Percentiles rank a stretch among this genome's conserved stretches.
These are phyloP conservation scores for Limtongia smithiae DNA, from an alignment of 805 yeast genomes.

Conservation along the genomic window DNA sequence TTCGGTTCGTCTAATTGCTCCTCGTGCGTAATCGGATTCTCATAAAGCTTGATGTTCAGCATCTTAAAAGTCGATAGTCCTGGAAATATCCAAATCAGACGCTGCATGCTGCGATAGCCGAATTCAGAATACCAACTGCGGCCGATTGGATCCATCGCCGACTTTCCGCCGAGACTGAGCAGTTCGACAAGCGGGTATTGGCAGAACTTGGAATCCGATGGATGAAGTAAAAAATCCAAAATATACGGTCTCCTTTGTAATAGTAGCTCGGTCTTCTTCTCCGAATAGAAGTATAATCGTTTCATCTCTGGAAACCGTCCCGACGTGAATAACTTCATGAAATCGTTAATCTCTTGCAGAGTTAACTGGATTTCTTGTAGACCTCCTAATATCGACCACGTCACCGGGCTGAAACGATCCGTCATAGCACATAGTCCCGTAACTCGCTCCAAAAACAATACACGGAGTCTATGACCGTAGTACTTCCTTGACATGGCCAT, in stretches of 20 bases:
- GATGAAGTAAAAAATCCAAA: constrained; percentile 1
- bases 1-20: constrained; percentile 7
- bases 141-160: not conserved
- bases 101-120: constrained; percentile 4
- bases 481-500: constrained; percentile 1
- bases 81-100: constrained; percentile 6
- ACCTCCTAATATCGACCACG: constrained; percentile 5
- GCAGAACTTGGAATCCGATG: constrained; percentile 1
- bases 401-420: not conserved
- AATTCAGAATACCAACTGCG: constrained; percentile 4
- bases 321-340: constrained; percentile 1
- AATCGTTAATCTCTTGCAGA: constrained; percentile 1
- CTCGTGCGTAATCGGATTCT: not conserved
- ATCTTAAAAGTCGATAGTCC: constrained; percentile 1
- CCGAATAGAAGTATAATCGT: constrained; percentile 1
- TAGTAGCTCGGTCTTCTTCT: not conserved
- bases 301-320: constrained; percentile 2
- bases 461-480: constrained; percentile 2
- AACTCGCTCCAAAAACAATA: too few species aligned
- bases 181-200: constrained; percentile 4
- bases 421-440: too few species aligned
- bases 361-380: constrained; percentile 7
- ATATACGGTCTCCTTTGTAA: not conserved
- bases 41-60: not conserved
- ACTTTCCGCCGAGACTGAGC: constrained; percentile 1